Base-by-base conservation (phyloP, 2,329 filamentous ascomycete species). In the Huntiella bhutanensis region DNA sequence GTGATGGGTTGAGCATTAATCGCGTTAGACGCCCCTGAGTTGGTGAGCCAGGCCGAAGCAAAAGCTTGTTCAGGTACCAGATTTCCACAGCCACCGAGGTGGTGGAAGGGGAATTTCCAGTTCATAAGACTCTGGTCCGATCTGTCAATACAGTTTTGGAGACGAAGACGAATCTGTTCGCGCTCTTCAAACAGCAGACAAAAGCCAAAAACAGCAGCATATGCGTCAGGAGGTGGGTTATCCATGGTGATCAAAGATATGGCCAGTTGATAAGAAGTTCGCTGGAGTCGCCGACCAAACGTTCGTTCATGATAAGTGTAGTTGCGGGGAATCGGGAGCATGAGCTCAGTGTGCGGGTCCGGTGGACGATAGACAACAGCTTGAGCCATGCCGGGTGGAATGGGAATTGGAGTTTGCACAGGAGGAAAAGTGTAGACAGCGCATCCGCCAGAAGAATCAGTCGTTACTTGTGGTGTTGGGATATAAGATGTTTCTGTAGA, bases 221-320 rank as follows among this genome's bases (percentile, higher is more conserved):
- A 64, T 1, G 59, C 59, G 2, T 63, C 57, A 2, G 67, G 65
- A 0, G 70, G 65, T 41, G 72, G 67, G 52, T 66, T 60, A 2
- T 61, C 55, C 57, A 66, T 65, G 11, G 57, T 62, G 2, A 82
- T 64, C 1, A 87, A 60, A 2, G 64, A 61, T 48, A 77, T 72
- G 1, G 69, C 81, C 19, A 66, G 61, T 59, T 92, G 82, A 1
- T 77, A 53, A 2, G 75, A 68, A 45, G 67, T 67, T 37, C 83
- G 73, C 42, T 83, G 80, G 4, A 92, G 63, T 4, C 80, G 70
- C 5, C 82, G 73, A 8, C 76, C 75, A 53, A 92, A 87, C 1
- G 70, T 77, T 1, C 66, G 62, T 57, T 87, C 82, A 19, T 73
- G 66, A 48, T 71, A 69, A 7, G 74, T 68, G 56, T 78, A 77